Evolutionary conservation across 345 rosid species (phyloP).

Genomic region (Luvunga scandens): DNA sequence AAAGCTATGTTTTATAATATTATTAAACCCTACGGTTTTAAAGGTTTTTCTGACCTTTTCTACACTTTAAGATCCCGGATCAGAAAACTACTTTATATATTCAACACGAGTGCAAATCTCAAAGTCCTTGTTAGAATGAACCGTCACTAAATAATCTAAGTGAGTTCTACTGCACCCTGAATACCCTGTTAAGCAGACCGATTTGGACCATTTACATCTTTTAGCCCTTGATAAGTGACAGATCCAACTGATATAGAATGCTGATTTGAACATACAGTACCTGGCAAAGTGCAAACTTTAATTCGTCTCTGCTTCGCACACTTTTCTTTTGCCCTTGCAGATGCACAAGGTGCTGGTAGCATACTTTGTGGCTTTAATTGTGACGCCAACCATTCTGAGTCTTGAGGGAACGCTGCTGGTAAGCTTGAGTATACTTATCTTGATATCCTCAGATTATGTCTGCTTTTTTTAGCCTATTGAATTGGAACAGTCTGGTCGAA

Average conservation of each 20-base stretch:
- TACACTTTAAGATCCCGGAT: too few relatives aligned
- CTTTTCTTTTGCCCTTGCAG: conserved; percentile 26
- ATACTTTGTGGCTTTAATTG: conserved; percentile 32
- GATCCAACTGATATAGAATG: neutral
- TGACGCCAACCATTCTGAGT: conserved; percentile 47
- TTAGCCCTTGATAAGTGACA: neutral
- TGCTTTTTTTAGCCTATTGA: neutral
- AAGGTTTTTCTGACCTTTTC: too few relatives aligned
- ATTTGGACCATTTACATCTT: neutral
- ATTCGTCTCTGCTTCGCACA: neutral
- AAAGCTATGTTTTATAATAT: too few relatives aligned
- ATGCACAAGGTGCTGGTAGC: conserved; percentile 50
- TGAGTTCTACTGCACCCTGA: neutral
- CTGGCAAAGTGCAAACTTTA: neutral
- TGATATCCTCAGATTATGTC: neutral
- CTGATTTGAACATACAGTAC: neutral
- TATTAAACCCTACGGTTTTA: too few relatives aligned
- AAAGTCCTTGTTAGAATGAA: neutral
- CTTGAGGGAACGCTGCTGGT: conserved; percentile 60
- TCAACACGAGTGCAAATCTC: neutral
- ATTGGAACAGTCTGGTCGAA: neutral
- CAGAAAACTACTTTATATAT: too few relatives aligned
- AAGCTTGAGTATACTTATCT: conserved; percentile 3
- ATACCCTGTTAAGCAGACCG: neutral
- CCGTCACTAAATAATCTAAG: too few relatives aligned